Evolutionary conservation across 176 grass and related monocot genomes (phyloP).

Genomic region (Eleusine indica): DNA sequence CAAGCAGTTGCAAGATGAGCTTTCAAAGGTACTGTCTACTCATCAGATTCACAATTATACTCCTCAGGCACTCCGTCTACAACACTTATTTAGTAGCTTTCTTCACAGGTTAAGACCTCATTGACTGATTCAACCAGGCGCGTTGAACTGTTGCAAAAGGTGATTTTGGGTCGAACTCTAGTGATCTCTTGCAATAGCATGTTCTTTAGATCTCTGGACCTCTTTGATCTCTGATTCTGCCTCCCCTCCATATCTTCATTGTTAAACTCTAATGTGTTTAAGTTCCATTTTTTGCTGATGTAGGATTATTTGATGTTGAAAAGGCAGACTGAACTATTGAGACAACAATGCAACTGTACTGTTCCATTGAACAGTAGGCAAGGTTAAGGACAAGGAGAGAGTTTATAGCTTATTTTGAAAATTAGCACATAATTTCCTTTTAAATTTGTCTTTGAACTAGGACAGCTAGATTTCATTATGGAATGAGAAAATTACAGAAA

Average conservation of each 20-base stretch:
- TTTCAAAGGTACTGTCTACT: constrained; percentile 56
- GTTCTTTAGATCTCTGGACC: background rate
- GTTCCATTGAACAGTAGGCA: constrained; percentile 19
- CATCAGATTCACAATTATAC: background rate
- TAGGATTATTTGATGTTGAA: constrained; percentile 68
- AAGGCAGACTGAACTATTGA: constrained; percentile 58
- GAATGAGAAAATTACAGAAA: background rate
- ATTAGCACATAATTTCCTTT: constrained; percentile 8
- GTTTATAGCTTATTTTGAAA: constrained; percentile 22
- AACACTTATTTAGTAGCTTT: constrained; percentile 12
- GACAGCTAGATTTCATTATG: constrained; percentile 14
- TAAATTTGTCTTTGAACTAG: background rate
- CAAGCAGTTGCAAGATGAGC: constrained; percentile 70
- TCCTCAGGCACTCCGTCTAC: background rate
- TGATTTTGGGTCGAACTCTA: background rate
- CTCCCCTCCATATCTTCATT: constrained; percentile 10
- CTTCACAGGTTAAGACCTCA: constrained; percentile 62
- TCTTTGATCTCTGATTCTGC: background rate
- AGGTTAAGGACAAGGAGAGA: background rate
- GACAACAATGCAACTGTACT: constrained; percentile 46
- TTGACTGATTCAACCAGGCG: constrained; percentile 52
- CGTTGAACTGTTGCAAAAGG: constrained; percentile 62
- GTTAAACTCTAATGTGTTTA: background rate
- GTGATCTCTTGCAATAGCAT: background rate
- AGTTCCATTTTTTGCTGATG: background rate